A percentile compares a stretch with the other conserved stretches of the same genome.
Conservation (phyloP, 495 filamentous ascomycete genomes). For the Penicillium malachiteum region DNA sequence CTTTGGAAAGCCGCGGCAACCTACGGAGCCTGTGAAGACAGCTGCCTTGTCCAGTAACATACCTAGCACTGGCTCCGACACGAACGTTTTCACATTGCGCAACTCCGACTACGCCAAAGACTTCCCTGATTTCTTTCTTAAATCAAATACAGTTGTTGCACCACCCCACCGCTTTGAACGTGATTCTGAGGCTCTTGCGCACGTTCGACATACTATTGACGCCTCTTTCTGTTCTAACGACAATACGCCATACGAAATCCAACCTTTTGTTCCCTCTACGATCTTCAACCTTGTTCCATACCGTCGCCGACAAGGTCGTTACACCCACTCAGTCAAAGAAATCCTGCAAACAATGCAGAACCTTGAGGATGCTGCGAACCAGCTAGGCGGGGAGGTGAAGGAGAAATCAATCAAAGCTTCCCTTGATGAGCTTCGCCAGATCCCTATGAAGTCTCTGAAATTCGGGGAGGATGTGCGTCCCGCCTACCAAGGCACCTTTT, state of each 20-base stretch:
- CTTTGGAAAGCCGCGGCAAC: constrained; percentile 50
- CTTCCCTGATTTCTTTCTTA: constrained; percentile 78
- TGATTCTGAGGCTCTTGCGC: constrained; percentile 54
- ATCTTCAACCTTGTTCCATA: constrained; percentile 58
- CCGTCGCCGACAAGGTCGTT: constrained; percentile 51
- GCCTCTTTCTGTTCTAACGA: constrained; percentile 35
- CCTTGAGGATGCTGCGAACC: constrained; percentile 18
- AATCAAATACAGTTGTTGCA: constrained; percentile 64
- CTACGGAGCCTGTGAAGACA: constrained; percentile 18
- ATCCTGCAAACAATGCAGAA: constrained; percentile 60
- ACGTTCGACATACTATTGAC: constrained; percentile 49
- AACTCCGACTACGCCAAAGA: constrained; percentile 63
- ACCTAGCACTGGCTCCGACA: constrained; percentile 4
- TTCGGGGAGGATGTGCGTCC: constrained; percentile 89
- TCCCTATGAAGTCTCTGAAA: constrained; percentile 74
- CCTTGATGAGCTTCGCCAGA: constrained; percentile 53
- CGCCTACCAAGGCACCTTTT: constrained; percentile 84
- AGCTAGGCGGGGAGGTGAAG: constrained; percentile 12
- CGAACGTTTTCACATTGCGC: constrained; percentile 14
- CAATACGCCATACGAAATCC: constrained; percentile 17
- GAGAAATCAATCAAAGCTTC: constrained; percentile 26
- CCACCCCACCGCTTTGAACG: constrained; percentile 49
- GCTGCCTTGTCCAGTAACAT: constrained; percentile 27
- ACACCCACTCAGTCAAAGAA: constrained; percentile 57
- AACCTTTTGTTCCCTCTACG: constrained; percentile 52